Percentiles rank a stretch among this genome's conserved stretches.
phyloP scores from a whole-genome alignment of 257 asterid genomes.

The Echium plantagineum region DNA sequence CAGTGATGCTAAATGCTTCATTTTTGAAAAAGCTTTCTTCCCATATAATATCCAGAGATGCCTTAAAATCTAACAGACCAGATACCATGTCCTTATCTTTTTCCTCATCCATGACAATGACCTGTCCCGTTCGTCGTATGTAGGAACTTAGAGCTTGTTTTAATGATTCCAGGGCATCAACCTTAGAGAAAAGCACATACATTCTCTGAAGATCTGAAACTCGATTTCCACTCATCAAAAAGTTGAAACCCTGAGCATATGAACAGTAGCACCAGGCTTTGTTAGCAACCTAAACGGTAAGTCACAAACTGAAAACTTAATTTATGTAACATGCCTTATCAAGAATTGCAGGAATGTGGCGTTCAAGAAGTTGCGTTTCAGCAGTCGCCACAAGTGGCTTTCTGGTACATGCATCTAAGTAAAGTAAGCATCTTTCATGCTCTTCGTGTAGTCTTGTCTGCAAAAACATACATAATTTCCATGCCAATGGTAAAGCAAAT shows the following conservation, averaged over 20 bases:
- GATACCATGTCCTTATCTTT: constrained; percentile 97
- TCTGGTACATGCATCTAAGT: constrained; percentile 68
- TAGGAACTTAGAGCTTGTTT: constrained; percentile 74
- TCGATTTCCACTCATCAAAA: constrained; percentile 88
- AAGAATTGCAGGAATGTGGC: constrained; percentile 70
- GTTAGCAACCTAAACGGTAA: constrained; percentile 31
- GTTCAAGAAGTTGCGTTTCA: constrained; percentile 79
- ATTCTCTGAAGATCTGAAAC: constrained; percentile 81
- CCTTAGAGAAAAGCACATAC: constrained; percentile 63
- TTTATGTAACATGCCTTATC: constrained; percentile 48
- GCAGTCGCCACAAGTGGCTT: constrained; percentile 74
- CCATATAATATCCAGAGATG: constrained; percentile 78
- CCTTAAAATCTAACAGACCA: constrained; percentile 75
- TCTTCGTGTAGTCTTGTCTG: constrained; percentile 70
- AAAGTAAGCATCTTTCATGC: constrained; percentile 66
- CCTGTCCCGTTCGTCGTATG: constrained; percentile 82
- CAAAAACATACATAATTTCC: constrained; percentile 8
- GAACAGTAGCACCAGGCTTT: background rate
- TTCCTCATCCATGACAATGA: constrained; percentile 88
- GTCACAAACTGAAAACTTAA: background rate
- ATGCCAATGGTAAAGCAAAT: background rate
- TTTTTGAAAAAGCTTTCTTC: constrained; percentile 81
- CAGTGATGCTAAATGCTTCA: constrained; percentile 81
- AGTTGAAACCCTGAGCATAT: constrained; percentile 59
- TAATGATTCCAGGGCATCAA: constrained; percentile 70